phyloP scores from a whole-genome alignment of 2,329 filamentous ascomycete genomes.

The Phaeosphaeria sp. region DNA sequence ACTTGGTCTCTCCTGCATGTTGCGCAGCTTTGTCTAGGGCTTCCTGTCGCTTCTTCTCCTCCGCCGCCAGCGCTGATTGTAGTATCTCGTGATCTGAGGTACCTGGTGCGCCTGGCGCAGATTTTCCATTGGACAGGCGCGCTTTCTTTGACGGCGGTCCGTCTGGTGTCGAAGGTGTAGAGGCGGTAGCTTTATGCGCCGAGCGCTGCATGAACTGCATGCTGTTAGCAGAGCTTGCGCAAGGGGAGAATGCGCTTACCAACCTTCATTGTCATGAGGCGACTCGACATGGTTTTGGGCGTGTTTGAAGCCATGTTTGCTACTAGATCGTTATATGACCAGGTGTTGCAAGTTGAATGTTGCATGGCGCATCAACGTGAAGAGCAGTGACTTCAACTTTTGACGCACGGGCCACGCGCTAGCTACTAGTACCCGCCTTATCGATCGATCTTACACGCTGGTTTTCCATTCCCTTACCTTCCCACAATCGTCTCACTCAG shows the following conservation, averaged over 20 bases:
- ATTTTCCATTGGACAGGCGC: constrained; percentile 58
- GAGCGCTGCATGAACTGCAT: constrained; percentile 87
- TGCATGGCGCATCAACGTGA: neutral
- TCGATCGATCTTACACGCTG: neutral
- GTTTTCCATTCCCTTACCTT: neutral
- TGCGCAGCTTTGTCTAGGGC: constrained; percentile 66
- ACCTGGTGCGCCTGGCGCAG: constrained; percentile 32
- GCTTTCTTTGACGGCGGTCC: constrained; percentile 68
- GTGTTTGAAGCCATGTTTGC: constrained; percentile 38
- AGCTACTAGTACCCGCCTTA: neutral
- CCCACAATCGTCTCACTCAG: neutral
- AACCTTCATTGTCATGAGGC: constrained; percentile 88
- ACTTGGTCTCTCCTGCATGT: constrained; percentile 73
- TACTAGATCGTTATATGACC: too few species aligned
- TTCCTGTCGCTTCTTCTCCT: constrained; percentile 68
- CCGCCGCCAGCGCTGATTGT: constrained; percentile 68
- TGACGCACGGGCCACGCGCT: neutral
- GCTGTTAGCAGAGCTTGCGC: constrained; percentile 14
- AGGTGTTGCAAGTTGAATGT: too few species aligned
- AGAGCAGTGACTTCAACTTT: constrained; percentile 1
- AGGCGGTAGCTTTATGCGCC: constrained; percentile 63
- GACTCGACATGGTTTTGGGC: constrained; percentile 77
- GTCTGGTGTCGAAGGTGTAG: constrained; percentile 57
- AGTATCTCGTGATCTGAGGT: constrained; percentile 63
- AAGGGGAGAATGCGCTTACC: neutral